Evolutionary conservation across 345 rosid species (phyloP).

Genomic region (Lepidium sativum): DNA sequence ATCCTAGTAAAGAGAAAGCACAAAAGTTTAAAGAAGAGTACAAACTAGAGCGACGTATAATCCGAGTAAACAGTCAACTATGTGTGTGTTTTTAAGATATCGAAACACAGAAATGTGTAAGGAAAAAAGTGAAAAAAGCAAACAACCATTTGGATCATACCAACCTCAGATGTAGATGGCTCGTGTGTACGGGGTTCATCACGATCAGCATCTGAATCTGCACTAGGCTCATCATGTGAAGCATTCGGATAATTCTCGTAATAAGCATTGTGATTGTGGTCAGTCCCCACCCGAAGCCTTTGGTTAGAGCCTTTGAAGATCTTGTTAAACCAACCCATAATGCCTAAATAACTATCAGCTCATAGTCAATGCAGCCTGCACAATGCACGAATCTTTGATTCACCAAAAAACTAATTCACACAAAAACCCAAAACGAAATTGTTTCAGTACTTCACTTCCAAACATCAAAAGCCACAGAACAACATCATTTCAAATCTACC

Average conservation of each 20-base stretch:
- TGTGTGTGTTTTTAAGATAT: background rate
- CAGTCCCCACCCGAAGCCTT: slow-evolving; percentile 40
- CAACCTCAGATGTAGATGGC: slow-evolving; percentile 73
- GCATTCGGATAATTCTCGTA: slow-evolving; percentile 34
- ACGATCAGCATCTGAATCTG: slow-evolving; percentile 20
- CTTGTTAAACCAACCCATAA: slow-evolving; percentile 87
- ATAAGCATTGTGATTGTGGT: slow-evolving; percentile 37
- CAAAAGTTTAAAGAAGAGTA: background rate
- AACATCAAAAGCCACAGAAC: background rate
- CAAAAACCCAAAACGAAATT: background rate
- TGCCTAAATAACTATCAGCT: slow-evolving; percentile 33
- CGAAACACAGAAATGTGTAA: background rate
- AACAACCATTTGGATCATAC: background rate
- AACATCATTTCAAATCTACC: background rate
- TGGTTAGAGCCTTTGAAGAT: slow-evolving; percentile 72
- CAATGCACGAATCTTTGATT: slow-evolving; percentile 1
- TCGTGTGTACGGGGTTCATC: slow-evolving; percentile 28
- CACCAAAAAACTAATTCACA: background rate
- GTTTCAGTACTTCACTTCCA: background rate
- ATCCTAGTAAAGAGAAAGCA: slow-evolving; percentile 30
- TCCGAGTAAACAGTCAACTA: background rate
- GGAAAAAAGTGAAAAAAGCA: background rate
- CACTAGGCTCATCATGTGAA: slow-evolving; percentile 19
- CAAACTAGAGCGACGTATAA: background rate
- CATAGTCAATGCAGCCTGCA: slow-evolving; percentile 49